Conservation (phyloP, 2,329 filamentous ascomycete species). For the Colletotrichum sp. region DNA sequence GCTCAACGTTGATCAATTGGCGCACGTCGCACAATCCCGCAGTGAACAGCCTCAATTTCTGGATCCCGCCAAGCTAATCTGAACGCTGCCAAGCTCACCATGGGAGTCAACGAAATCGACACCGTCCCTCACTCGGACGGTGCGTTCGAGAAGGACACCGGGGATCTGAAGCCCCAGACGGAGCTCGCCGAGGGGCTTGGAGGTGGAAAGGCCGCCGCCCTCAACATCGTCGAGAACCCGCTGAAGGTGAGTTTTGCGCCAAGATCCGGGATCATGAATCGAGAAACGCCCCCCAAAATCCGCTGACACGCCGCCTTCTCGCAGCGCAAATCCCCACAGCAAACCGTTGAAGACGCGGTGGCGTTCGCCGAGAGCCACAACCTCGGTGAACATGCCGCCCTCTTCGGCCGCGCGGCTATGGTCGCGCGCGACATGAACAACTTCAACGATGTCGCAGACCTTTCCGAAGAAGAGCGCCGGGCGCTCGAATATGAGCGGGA, state of each 20-base stretch:
- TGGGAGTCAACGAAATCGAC: constrained; percentile 4
- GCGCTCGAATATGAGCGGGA: constrained; percentile 46
- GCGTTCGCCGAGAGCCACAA: constrained; percentile 54
- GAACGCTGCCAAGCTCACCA: background rate
- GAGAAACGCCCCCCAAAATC: background rate
- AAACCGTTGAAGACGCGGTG: constrained; percentile 42
- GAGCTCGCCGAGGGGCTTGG: constrained; percentile 2
- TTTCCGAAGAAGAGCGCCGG: constrained; percentile 39
- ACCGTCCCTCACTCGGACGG: background rate
- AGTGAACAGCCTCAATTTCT: background rate
- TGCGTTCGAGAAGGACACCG: background rate
- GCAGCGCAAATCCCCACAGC: constrained; percentile 28
- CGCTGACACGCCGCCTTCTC: background rate
- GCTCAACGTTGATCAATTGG: background rate
- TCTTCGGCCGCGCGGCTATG: constrained; percentile 41
- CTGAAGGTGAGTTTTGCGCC: constrained; percentile 28
- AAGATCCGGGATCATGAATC: background rate
- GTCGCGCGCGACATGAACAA: constrained; percentile 34
- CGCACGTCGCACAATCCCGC: background rate
- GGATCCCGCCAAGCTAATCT: background rate
- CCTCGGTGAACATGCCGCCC: constrained; percentile 52
- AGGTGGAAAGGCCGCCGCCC: constrained; percentile 28
- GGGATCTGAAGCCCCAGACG: background rate
- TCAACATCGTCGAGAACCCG: constrained; percentile 38
- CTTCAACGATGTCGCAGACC: constrained; percentile 31